Conservation (phyloP, 306 rosid genomes). For the Inga leiocalycina region DNA sequence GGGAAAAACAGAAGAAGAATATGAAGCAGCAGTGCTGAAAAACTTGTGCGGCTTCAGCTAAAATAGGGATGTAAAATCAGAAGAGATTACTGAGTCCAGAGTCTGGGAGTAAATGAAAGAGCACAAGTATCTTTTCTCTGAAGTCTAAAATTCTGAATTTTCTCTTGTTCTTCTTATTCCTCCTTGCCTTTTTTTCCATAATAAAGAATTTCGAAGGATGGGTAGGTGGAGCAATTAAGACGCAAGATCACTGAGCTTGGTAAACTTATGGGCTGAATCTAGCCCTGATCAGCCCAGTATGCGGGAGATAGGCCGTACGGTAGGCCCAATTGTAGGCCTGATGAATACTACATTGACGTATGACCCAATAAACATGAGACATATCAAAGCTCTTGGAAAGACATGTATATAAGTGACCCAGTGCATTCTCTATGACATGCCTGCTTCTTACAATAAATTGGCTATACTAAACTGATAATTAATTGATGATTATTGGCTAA, state of each 20-base stretch:
- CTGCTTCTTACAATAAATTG: too few relatives aligned
- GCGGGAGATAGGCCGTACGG: not conserved
- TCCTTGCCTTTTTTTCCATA: not conserved
- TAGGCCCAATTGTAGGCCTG: not conserved
- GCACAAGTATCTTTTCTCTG: not conserved
- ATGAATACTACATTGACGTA: not conserved
- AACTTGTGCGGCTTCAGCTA: not conserved
- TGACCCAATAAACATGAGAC: not conserved
- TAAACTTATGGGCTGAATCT: not conserved
- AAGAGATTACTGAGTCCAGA: not conserved
- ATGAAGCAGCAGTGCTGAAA: not conserved
- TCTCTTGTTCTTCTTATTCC: not conserved
- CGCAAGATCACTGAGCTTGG: too few relatives aligned
- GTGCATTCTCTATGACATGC: too few relatives aligned
- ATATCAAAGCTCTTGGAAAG: not conserved
- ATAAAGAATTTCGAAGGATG: not conserved
- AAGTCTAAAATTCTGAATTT: too few relatives aligned
- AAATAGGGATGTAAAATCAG: not conserved
- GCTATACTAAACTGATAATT: too few relatives aligned
- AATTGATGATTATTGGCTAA: too few relatives aligned
- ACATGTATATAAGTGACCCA: too few relatives aligned
- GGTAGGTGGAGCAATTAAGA: constrained; percentile 19
- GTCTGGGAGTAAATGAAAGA: not conserved
- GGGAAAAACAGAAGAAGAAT: not conserved
- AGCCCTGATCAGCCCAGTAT: not conserved